A percentile compares a stretch with the other conserved stretches of the same genome.
Evolutionary conservation across 1,139 yeast genomes (phyloP).

Genomic region (Candida neerlandica): DNA sequence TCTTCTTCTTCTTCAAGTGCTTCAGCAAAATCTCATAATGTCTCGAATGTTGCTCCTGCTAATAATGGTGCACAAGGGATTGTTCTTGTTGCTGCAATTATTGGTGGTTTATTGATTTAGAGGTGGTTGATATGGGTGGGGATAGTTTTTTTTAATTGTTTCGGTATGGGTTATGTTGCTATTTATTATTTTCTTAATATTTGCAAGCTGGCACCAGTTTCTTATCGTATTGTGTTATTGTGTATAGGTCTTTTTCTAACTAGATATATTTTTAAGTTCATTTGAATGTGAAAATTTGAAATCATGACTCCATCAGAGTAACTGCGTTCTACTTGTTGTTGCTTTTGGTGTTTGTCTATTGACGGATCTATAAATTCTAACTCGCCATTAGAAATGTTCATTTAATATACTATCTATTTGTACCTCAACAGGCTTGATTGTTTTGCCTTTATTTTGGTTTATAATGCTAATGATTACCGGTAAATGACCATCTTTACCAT

Average conservation of each 20-base stretch:
- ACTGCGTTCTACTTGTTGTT: too few species aligned
- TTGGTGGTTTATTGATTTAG: conserved; percentile 29
- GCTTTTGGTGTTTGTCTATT: not conserved
- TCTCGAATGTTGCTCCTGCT: conserved; percentile 7
- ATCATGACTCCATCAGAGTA: not conserved
- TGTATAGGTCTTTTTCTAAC: conserved; percentile 4
- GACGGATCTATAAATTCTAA: conserved; percentile 21
- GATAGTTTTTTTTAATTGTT: not conserved
- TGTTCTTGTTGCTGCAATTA: conserved; percentile 26
- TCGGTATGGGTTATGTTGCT: not conserved
- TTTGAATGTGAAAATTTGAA: not conserved
- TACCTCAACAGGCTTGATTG: conserved; percentile 12
- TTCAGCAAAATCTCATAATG: conserved; percentile 4
- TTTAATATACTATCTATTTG: conserved; percentile 9
- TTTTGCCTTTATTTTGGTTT: conserved; percentile 16
- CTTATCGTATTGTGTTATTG: not conserved
- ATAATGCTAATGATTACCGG: conserved; percentile 33
- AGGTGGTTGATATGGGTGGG: not conserved
- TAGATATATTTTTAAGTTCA: not conserved
- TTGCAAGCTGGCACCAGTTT: not conserved
- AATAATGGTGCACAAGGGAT: conserved; percentile 20
- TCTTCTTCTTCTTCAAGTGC: conserved; percentile 12
- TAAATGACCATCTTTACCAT: conserved; percentile 13
- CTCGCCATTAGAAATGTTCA: not conserved
- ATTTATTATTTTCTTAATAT: not conserved